Base-by-base conservation (phyloP, 305 asterid genomes). In the Solanum aculeatissimum region DNA sequence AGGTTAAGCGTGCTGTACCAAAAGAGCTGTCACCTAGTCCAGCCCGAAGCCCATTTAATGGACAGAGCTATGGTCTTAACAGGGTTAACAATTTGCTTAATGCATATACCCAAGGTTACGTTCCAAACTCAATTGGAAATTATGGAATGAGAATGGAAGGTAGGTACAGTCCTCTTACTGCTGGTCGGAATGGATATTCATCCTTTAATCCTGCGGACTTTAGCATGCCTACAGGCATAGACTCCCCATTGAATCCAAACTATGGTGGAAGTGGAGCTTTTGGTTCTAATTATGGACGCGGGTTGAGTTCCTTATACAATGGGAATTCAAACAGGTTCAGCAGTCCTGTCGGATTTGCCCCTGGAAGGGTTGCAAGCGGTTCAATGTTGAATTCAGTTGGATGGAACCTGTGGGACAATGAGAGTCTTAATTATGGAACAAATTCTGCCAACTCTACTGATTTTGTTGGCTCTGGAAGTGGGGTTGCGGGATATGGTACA, bases 1-100 rank as follows among this genome's bases (percentile, higher is more conserved):
- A 93, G 92, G 97, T 93, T 58, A 94, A 94, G 84, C 89, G 98
- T 38, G 88, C 86, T 51, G 86, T 86, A 70, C 88, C 88, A 19
- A 86, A 86, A 71, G 86, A 86, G 80, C 54, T 83, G 40, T 86
- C 88, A 7, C 88, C 86, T 18, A 80, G 88, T 58, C 85, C 86
- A 32, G 74, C 54, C 71, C 86, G 84, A 57, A 86, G 86, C 78
- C 84, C 69, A 43, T 69, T 83, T 71, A 86, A 81, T 54, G 86
- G 83, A 69, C 83, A 78, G 66, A 78, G 4, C 35, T 68, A 68
- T 86, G 88, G 86, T 57, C 32, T 83, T 4, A 83, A 78, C 66
- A 58, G 88, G 60, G 42, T 54, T 47, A 78, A 49, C 71, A 83
- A 82, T 83, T 80, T 86, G 60, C 86, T 83, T 55, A 83, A 70